These are phyloP conservation scores for Reutealis trisperma DNA, from an alignment of 345 rosid genomes.

Conservation along the genomic window DNA sequence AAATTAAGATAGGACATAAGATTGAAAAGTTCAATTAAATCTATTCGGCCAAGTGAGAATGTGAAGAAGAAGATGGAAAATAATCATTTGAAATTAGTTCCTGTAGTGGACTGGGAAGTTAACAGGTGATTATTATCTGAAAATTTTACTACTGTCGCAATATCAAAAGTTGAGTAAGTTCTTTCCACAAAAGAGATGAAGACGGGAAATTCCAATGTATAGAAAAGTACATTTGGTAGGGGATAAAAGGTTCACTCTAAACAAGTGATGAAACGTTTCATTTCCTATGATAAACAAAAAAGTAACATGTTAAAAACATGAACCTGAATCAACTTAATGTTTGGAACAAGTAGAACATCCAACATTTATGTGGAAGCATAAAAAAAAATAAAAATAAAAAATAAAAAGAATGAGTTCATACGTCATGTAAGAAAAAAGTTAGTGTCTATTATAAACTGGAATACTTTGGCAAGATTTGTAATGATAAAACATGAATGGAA, in stretches of 20 bases:
- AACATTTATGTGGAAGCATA: not conserved
- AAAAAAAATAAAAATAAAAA: no score
- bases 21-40: constrained; percentile 7
- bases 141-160: not conserved
- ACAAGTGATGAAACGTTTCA: not conserved
- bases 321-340: not conserved
- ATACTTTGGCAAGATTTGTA: not conserved
- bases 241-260: not conserved
- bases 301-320: not conserved
- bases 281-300: not conserved
- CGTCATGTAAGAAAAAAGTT: not conserved
- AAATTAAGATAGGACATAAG: constrained; percentile 3
- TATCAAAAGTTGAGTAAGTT: not conserved
- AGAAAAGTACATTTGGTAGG: not conserved
- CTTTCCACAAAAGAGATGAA: not conserved
- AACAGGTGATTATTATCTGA: no score
- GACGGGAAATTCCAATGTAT: not conserved
- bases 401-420: not conserved
- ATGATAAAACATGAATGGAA: not conserved
- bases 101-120: not conserved
- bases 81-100: not conserved
- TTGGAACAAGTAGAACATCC: not conserved
- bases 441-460: not conserved
- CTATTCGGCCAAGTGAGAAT: not conserved
- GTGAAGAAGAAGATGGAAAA: not conserved